A percentile compares a stretch with the other conserved stretches of the same genome.
These are phyloP conservation scores for Aureobasidium musti DNA, from an alignment of 2,329 filamentous ascomycete genomes.

Conservation along the genomic window DNA sequence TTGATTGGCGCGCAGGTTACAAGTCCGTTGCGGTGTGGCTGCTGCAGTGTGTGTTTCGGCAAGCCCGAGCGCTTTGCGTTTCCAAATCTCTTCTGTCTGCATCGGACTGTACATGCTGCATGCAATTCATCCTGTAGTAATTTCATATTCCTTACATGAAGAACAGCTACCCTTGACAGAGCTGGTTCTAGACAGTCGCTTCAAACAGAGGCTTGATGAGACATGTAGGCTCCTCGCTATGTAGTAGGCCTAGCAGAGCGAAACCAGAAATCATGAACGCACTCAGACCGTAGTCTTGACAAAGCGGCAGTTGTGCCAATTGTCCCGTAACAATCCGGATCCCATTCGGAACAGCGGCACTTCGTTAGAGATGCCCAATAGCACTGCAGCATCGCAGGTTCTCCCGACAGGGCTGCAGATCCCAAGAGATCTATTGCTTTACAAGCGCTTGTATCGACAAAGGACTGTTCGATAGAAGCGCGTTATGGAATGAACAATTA, in stretches of 20 bases:
- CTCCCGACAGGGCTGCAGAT: constrained; percentile 25
- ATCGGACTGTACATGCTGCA: constrained; percentile 13
- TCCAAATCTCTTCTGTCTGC: constrained; percentile 20
- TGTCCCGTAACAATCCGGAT: not conserved
- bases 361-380: constrained; percentile 5
- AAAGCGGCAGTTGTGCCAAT: constrained; percentile 19
- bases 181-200: not conserved
- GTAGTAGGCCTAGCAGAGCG: not conserved
- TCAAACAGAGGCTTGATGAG: not conserved
- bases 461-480: not conserved
- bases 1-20: constrained; percentile 10
- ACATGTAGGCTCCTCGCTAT: not conserved
- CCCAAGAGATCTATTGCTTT: constrained; percentile 7
- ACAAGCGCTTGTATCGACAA: constrained; percentile 1
- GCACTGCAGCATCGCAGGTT: not conserved
- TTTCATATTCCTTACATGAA: not conserved
- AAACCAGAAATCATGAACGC: not conserved
- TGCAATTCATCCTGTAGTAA: constrained; percentile 8
- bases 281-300: not conserved
- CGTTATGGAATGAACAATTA: not conserved
- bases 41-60: constrained; percentile 17
- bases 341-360: constrained; percentile 5
- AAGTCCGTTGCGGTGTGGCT: not conserved
- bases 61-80: constrained; percentile 21
- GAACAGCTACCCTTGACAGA: not conserved